Percentiles rank a stretch among this genome's conserved stretches.
Conservation (phyloP, 306 rosid species). For the Quercus variabilis region DNA sequence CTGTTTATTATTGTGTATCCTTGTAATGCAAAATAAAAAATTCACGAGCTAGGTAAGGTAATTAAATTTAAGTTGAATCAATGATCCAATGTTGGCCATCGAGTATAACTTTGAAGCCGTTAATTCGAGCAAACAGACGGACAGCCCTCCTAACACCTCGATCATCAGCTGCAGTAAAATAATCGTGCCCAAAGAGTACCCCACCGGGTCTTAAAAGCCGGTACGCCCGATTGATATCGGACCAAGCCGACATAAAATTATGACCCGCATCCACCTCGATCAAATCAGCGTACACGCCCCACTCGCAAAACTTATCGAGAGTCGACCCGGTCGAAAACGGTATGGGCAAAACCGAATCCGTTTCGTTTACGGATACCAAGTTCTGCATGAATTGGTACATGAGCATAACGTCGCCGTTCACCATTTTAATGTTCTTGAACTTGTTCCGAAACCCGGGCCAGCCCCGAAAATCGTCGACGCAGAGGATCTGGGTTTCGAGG, state of each 20-base stretch:
- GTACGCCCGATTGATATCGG: slow-evolving; percentile 63
- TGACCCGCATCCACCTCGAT: slow-evolving; percentile 75
- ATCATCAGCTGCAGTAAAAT: slow-evolving; percentile 54
- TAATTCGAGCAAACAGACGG: slow-evolving; percentile 42
- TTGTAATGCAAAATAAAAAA: too few relatives aligned
- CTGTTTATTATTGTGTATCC: too few relatives aligned
- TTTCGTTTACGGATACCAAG: slow-evolving; percentile 29
- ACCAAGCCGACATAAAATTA: slow-evolving; percentile 64
- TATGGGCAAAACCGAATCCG: slow-evolving; percentile 50
- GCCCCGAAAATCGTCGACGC: slow-evolving; percentile 70
- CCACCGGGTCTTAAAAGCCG: slow-evolving; percentile 66
- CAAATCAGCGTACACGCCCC: slow-evolving; percentile 58
- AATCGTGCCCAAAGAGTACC: slow-evolving; percentile 74
- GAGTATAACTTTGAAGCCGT: slow-evolving; percentile 37
- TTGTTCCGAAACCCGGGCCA: slow-evolving; percentile 64
- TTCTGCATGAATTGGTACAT: slow-evolving; percentile 62
- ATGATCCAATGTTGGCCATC: slow-evolving; percentile 80
- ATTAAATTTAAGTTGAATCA: not conserved
- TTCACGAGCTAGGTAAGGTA: too few relatives aligned
- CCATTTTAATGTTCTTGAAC: slow-evolving; percentile 34
- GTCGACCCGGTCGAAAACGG: slow-evolving; percentile 60
- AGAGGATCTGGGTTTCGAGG: slow-evolving; percentile 47
- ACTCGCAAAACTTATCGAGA: slow-evolving; percentile 45
- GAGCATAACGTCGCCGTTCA: slow-evolving; percentile 66
- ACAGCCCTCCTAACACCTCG: slow-evolving; percentile 79